Evolutionary conservation across 2,329 filamentous ascomycete species (phyloP).

Genomic region (Curvularia spicifera): DNA sequence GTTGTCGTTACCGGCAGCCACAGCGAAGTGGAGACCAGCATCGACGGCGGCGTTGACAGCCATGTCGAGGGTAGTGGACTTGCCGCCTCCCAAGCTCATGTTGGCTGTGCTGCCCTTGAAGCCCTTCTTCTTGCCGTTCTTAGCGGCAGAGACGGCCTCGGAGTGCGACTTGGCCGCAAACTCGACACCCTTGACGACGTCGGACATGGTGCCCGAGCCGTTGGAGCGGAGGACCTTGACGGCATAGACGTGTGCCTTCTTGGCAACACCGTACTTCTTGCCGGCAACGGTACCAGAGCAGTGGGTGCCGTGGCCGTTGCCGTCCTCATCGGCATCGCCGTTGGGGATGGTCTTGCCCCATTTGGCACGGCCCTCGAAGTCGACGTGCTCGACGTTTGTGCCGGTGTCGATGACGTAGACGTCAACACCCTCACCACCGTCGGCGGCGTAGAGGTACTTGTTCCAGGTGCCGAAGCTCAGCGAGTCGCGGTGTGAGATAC

Average conservation of each 20-base stretch:
- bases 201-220: conserved; percentile 97
- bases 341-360: conserved; percentile 97
- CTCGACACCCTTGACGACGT: conserved; percentile 98
- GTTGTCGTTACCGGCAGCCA: conserved; percentile 98
- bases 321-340: conserved; percentile 85
- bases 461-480: conserved; percentile 93
- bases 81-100: conserved; percentile 98
- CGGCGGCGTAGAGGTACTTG: conserved; percentile 92
- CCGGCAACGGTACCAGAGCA: conserved; percentile 98
- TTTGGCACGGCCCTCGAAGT: conserved; percentile 92
- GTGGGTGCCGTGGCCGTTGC: conserved; percentile 98
- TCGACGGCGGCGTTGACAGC: conserved; percentile 93
- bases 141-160: conserved; percentile 76
- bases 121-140: conserved; percentile 88
- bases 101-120: conserved; percentile 99
- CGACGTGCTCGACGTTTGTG: conserved; percentile 90
- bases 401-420: conserved; percentile 99
- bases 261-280: conserved; percentile 99
- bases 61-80: conserved; percentile 87
- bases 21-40: conserved; percentile 94
- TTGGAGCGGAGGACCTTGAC: conserved; percentile 99
- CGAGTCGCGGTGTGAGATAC: conserved; percentile 91
- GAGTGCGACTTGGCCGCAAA: conserved; percentile 84
- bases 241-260: conserved; percentile 95
- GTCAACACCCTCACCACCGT: conserved; percentile 96